Percentiles rank a stretch among this genome's conserved stretches.
phyloP scores from a whole-genome alignment of 2,329 filamentous ascomycete genomes.

The Lachnellula subtilissima region DNA sequence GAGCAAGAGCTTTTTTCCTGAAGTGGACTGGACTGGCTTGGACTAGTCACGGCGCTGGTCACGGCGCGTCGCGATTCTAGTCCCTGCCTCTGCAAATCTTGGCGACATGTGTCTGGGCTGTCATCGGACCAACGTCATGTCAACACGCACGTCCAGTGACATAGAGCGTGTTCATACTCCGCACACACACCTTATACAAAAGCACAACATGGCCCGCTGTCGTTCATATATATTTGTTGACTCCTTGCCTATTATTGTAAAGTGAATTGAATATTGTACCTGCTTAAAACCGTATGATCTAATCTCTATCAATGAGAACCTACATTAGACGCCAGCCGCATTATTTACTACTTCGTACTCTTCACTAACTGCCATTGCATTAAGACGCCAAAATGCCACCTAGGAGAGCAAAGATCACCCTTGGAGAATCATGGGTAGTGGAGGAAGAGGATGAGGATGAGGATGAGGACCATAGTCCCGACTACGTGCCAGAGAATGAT shows the following conservation, averaged over 20 bases:
- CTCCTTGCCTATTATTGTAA: not conserved
- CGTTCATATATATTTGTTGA: not conserved
- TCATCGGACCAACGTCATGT: slow-evolving; percentile 23
- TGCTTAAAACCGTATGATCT: not conserved
- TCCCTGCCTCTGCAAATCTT: slow-evolving; percentile 17
- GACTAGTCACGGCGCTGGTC: not conserved
- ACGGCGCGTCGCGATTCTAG: not conserved
- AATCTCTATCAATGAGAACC: not conserved
- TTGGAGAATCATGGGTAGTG: slow-evolving; percentile 32
- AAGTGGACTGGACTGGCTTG: not conserved
- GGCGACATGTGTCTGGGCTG: not conserved
- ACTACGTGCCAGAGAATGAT: slow-evolving; percentile 19
- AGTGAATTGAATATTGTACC: not conserved
- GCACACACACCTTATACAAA: not conserved
- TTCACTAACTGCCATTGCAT: not conserved
- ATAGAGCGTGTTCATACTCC: not conserved
- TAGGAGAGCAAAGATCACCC: slow-evolving; percentile 16
- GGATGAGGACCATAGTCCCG: slow-evolving; percentile 16
- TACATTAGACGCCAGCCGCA: not conserved
- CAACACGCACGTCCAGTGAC: slow-evolving; percentile 1
- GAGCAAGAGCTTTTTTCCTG: slow-evolving; percentile 4
- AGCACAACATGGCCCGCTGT: not conserved
- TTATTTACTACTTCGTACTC: not conserved
- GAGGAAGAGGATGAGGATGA: slow-evolving; percentile 8
- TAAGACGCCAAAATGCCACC: slow-evolving; percentile 14